A percentile compares a stretch with the other conserved stretches of the same genome.
Evolutionary conservation across 78 protist genomes (phyloP).

Genomic region (Bodo saltans): DNA sequence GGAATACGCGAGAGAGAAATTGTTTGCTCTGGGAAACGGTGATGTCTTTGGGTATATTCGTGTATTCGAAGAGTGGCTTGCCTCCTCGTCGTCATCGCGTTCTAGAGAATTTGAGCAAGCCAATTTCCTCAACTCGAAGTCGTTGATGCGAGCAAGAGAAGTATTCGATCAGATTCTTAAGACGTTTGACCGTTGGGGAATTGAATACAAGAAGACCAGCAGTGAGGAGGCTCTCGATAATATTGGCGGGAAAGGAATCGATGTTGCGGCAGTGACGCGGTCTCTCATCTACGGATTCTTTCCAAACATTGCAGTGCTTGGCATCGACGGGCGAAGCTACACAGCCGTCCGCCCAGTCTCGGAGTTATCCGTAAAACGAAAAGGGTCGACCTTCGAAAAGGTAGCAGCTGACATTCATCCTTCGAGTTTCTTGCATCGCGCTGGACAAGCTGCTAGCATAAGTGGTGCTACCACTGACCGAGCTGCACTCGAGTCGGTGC

Average conservation of each 20-base stretch:
- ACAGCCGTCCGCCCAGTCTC: no score
- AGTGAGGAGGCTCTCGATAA: constrained; percentile 23
- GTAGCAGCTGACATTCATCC: not conserved
- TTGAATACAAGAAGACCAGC: no score
- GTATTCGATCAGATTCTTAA: constrained; percentile 42
- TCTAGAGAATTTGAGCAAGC: not conserved
- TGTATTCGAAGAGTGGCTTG: constrained; percentile 72
- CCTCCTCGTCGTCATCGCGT: constrained; percentile 49
- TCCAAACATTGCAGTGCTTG: constrained; percentile 63
- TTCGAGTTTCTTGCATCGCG: not conserved
- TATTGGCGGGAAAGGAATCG: not conserved
- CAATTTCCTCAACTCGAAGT: not conserved
- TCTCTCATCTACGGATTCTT: constrained; percentile 75
- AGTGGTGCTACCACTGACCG: not conserved
- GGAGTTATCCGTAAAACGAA: no score
- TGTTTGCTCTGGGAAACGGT: not conserved
- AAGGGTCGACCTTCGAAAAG: no score
- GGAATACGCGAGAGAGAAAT: not conserved
- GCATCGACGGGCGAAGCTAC: constrained; percentile 23
- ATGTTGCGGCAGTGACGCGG: not conserved
- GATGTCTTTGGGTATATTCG: constrained; percentile 41
- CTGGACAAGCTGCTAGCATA: not conserved
- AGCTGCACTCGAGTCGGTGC: not conserved
- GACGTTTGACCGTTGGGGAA: not conserved
- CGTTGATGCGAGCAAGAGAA: not conserved